Base-by-base conservation (phyloP, 352 stramenopile species). In the Phytophthora cactorum region DNA sequence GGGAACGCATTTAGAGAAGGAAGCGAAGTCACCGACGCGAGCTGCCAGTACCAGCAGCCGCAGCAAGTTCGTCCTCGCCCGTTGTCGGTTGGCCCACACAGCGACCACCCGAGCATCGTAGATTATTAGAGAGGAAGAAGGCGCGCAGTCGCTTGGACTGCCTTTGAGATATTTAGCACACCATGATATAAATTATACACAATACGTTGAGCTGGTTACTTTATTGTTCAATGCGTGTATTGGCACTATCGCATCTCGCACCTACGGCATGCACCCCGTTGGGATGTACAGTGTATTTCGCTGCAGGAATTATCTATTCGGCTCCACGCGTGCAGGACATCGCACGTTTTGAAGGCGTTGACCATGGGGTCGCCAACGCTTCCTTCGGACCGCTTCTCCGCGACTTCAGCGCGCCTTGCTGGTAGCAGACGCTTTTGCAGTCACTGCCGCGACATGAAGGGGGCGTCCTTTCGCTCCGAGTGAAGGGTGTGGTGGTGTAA, bases 131-230 rank as follows among this genome's bases (percentile, higher is more conserved):
- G 22, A 22, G 22, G 50, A 54, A 28, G 49, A 39, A 17, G 63
- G 59, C 41, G 25, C 47, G 49, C 44, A 43, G 65, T 64, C 57
- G 56, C 41, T 2, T 17, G 32, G 28, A 39, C 52, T 59, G 47
- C 59, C 46, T 60, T 22, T 53, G 61, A 58, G 54, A 70, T 74
- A 74, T 74, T 74, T 74, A 74, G 61, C 53, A 67, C 53, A 67
- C 61, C 34, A 74, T 59, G 43, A 68, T 63, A 74, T 74, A 74
- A 74, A 70, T 74, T 74, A 74, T 74, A 74, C 67, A 70, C 39
- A 46, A 59, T 32, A 41, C 27, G 12, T 68, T 68, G 57, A 67
- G 32, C 43, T 56, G 12, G n/a, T 14, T 5, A 39, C 8, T 46
- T 57, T 3, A 2, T 43, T n/a, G 36, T n/a, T 6, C 41, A 47